Evolutionary conservation across 768 basidiomycete species (phyloP).

Genomic region (Podaxis rugospora): DNA sequence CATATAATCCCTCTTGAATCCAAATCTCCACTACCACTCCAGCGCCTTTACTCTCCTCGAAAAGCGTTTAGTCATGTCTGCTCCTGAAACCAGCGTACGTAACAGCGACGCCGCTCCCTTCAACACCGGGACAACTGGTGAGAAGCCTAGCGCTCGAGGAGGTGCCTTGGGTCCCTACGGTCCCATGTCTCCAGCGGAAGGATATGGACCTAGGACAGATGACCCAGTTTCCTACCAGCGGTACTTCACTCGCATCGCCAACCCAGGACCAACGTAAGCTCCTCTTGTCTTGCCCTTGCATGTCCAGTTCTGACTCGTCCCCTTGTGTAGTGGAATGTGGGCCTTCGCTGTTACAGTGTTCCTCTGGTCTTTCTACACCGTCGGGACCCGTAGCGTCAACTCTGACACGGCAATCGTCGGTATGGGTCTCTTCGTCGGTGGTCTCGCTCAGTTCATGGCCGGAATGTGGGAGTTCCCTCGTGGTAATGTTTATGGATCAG

Average conservation of each 20-base stretch:
- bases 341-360: conserved; percentile 58
- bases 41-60: not conserved
- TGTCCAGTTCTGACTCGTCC: not conserved
- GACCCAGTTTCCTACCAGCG: conserved; percentile 15
- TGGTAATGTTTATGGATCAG: conserved; percentile 49
- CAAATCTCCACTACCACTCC: not conserved
- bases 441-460: conserved; percentile 59
- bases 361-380: conserved; percentile 52
- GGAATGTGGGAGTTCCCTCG: conserved; percentile 59
- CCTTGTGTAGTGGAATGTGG: conserved; percentile 40
- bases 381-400: conserved; percentile 32
- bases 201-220: conserved; percentile 12
- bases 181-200: conserved; percentile 12
- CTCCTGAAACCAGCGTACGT: not conserved
- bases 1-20: not conserved
- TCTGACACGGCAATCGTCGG: conserved; percentile 50
- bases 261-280: conserved; percentile 13
- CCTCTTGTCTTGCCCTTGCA: not conserved
- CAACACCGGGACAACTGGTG: not conserved
- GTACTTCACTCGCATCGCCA: conserved; percentile 13
- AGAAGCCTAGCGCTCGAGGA: conserved; percentile 7
- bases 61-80: conserved; percentile 2
- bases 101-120: conserved; percentile 4
- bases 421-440: conserved; percentile 62
- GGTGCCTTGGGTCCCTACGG: conserved; percentile 7